phyloP scores from a whole-genome alignment of 2,329 filamentous ascomycete species.

The Beauveria rudraprayagi region DNA sequence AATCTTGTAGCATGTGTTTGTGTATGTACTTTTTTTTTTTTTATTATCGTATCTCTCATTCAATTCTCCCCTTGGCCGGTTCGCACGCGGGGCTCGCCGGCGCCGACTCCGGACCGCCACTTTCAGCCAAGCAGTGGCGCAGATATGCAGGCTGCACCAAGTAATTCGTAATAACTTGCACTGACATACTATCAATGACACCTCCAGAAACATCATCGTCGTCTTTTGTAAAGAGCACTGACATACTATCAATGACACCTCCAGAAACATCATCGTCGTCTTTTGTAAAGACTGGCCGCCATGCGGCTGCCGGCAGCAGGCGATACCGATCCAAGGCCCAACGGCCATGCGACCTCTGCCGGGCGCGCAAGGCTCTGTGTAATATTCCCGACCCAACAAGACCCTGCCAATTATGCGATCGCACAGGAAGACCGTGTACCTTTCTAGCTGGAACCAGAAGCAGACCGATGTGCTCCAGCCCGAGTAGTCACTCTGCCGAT shows the following conservation, averaged over 20 bases:
- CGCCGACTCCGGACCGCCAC: constrained; percentile 3
- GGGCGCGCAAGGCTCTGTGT: constrained; percentile 19
- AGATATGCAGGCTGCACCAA: not conserved
- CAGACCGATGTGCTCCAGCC: not conserved
- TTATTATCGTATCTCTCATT: no score
- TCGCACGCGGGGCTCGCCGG: not conserved
- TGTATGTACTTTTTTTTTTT: no score
- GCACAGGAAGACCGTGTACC: constrained; percentile 18
- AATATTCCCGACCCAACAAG: constrained; percentile 20
- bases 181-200: not conserved
- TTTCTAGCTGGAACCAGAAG: constrained; percentile 13
- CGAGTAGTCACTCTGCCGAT: not conserved
- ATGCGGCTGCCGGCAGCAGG: constrained; percentile 2
- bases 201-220: not conserved
- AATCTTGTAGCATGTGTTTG: no score
- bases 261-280: not conserved
- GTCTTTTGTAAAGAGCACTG: not conserved
- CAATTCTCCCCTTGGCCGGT: not conserved
- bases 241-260: not conserved
- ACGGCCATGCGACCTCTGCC: constrained; percentile 17
- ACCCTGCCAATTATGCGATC: constrained; percentile 19
- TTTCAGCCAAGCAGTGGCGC: not conserved
- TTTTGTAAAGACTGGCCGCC: not conserved
- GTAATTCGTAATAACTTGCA: not conserved
- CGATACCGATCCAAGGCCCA: constrained; percentile 18